Evolutionary conservation across 2,329 filamentous ascomycete genomes (phyloP).

Genomic region (Knoxdaviesia capensis): DNA sequence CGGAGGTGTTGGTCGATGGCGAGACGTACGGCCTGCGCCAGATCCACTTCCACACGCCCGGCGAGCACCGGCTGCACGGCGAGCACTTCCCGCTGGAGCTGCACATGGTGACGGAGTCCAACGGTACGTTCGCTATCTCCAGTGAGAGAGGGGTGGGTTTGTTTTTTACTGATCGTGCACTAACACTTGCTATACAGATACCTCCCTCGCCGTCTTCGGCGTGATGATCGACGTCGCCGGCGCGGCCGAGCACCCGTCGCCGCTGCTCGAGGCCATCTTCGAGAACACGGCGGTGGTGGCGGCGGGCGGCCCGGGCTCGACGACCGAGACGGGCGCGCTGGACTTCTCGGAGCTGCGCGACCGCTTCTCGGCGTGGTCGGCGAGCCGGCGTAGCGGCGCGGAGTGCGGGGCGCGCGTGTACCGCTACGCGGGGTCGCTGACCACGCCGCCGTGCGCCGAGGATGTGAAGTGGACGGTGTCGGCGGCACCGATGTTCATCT

Average conservation of each 20-base stretch:
- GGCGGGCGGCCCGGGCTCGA: conserved; percentile 11
- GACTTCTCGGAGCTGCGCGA: conserved; percentile 19
- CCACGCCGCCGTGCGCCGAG: conserved; percentile 42
- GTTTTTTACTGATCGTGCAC: no score
- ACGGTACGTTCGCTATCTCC: conserved; percentile 1
- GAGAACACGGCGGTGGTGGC: conserved; percentile 14
- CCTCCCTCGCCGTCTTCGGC: conserved; percentile 15
- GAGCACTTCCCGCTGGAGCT: conserved; percentile 19
- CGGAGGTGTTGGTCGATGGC: conserved; percentile 13
- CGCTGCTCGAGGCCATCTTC: conserved; percentile 16
- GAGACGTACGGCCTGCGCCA: conserved; percentile 24
- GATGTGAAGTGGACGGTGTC: conserved; percentile 32
- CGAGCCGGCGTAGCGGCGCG: no score
- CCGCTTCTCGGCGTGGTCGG: conserved; percentile 9
- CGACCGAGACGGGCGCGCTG: conserved; percentile 15
- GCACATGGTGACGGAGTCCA: conserved; percentile 19
- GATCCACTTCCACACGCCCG: conserved; percentile 41
- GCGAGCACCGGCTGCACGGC: conserved; percentile 32
- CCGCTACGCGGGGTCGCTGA: conserved; percentile 35
- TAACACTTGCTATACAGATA: neutral
- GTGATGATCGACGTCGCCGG: conserved; percentile 15
- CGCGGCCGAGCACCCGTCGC: conserved; percentile 2
- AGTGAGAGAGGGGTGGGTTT: no score
- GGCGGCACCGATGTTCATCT: conserved; percentile 23
- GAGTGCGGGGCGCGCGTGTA: conserved; percentile 7